Base-by-base conservation (phyloP, 202 grass and related monocot species). In the Panicum hallii region DNA sequence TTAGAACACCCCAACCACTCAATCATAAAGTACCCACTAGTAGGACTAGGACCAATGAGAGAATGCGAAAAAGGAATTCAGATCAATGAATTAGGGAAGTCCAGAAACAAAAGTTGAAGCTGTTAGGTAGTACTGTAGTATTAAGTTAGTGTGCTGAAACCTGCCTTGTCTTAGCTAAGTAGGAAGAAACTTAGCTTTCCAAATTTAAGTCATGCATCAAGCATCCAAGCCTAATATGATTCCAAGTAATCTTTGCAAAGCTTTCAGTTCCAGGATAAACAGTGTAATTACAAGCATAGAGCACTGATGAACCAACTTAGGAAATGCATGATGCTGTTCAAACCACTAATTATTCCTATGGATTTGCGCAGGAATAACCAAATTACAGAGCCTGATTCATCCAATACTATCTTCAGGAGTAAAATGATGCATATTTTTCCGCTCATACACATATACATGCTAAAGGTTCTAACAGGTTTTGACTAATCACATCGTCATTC, bases 191-290 rank as follows among this genome's bases (percentile, higher is more conserved):
- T 41, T 7, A 46, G 3, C 9, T 15, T 80, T 55, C 32, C 30
- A 83, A 68, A 19, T 74, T 83, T 70, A 62, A 22, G 48, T 20
- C 12, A 47, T 23, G 15, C 7, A 43, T 82, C 52, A 82, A 68
- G 19, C 70, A 53, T 81, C 42, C 40, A 75, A 58, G 17, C 49
- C 20, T 81, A 20, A n/a, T 32, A 77, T 15, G 55, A 78, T 54
- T 54, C 32, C 16, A 74, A 54, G 54, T 62, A 45, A 82, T 38
- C 28, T 82, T 67, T 28, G 22, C 49, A 11, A 70, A 69, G 22
- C n/a, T 28, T 60, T 13, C 45, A 68, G 2, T 40, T 32, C 11
- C 42, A 63, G 87, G 68, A 84, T 75, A 45, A 84, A 19, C 40
- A 79, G 40, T 45, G 13, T 67, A 44, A 20, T 17, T 45, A 10